Percentiles rank a stretch among this genome's conserved stretches.
Conservation (phyloP, 1,284 basidiomycete genomes). For the Fomitopsis palustris region DNA sequence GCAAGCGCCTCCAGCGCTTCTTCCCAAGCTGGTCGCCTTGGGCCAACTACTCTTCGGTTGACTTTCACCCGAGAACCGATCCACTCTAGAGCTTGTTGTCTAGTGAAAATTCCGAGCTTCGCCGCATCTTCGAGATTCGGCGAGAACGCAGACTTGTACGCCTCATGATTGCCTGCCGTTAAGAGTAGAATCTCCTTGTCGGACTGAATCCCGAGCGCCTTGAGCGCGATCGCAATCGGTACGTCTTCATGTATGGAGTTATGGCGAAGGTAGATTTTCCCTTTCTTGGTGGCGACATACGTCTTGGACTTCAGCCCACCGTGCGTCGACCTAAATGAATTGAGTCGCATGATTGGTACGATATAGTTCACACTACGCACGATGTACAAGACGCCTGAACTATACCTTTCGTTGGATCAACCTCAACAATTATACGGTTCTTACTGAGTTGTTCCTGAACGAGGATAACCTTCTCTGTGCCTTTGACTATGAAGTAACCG, state of each 20-base stretch:
- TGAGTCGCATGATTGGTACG: not conserved
- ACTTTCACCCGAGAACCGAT: slow-evolving; percentile 92
- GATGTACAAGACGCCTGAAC: slow-evolving; percentile 98
- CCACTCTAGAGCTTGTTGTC: slow-evolving; percentile 93
- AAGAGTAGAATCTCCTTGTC: slow-evolving; percentile 98
- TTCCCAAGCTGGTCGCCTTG: slow-evolving; percentile 85
- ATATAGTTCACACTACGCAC: slow-evolving; percentile 42
- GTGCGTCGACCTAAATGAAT: slow-evolving; percentile 78
- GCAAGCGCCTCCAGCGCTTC: slow-evolving; percentile 96
- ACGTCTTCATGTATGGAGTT: slow-evolving; percentile 98
- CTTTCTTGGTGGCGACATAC: slow-evolving; percentile 94
- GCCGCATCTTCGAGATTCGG: slow-evolving; percentile 94
- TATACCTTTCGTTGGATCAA: slow-evolving; percentile 85
- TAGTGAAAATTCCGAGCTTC: slow-evolving; percentile 87
- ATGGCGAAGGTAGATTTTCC: slow-evolving; percentile 94
- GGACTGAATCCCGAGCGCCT: slow-evolving; percentile 94
- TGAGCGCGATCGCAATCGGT: slow-evolving; percentile 94
- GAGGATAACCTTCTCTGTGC: slow-evolving; percentile 99
- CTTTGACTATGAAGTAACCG: slow-evolving; percentile 98
- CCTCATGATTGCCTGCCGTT: slow-evolving; percentile 90
- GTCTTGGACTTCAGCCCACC: slow-evolving; percentile 98
- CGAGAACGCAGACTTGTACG: slow-evolving; percentile 87
- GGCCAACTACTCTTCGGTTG: slow-evolving; percentile 76
- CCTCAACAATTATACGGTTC: slow-evolving; percentile 99
- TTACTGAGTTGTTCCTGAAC: slow-evolving; percentile 99